Base-by-base conservation (phyloP, 2,329 filamentous ascomycete genomes). In the Bisporella sp. region DNA sequence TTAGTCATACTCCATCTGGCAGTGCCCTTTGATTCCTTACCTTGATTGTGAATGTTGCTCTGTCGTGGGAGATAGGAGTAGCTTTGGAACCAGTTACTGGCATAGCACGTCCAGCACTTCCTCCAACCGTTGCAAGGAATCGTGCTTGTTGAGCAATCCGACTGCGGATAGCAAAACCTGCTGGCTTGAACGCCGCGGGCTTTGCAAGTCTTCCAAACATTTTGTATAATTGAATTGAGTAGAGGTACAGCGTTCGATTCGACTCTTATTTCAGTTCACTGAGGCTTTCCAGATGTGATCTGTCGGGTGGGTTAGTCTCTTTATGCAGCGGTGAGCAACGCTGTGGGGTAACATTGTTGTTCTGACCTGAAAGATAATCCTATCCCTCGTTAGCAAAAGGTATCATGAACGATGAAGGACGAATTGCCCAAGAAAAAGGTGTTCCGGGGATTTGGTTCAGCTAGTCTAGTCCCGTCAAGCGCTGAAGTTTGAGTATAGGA, bases 21-120 rank as follows among this genome's bases (percentile, higher is more conserved):
- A 37, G 11, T 21, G 12, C 35, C 37, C 43, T 53, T 45, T 46
- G 31, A 44, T 45, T 6, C 44, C 81, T 49, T 76, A 89, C 86
- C 73, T 87, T 87, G 70, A 99, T 95, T 57, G 92, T 97, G 66
- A 99, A 88, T 52, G 93, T 97, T 57, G 93, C 93, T 63, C 88
- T 79, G 63, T 90, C 85, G 64, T 80, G 80, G 43, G 82, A 79
- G 55, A 82, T 82, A 53, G 84, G 81, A 57, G 84, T 90, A 54
- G 81, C 77, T 59, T 76, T 76, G 57, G 76, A 71, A 56, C 75
- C 72, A 52, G 71, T 72, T 35, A 73, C 69, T 56, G 85, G 82
- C 73, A 86, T 83, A 61, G 79, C 75, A 63, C 87, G 81, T 64
- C 84, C 81, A 65, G 80, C 82, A 71, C 82, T 89, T 60, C 79